These are phyloP conservation scores for Fomitopsis pulvina DNA, from an alignment of 768 basidiomycete species.

Conservation along the genomic window DNA sequence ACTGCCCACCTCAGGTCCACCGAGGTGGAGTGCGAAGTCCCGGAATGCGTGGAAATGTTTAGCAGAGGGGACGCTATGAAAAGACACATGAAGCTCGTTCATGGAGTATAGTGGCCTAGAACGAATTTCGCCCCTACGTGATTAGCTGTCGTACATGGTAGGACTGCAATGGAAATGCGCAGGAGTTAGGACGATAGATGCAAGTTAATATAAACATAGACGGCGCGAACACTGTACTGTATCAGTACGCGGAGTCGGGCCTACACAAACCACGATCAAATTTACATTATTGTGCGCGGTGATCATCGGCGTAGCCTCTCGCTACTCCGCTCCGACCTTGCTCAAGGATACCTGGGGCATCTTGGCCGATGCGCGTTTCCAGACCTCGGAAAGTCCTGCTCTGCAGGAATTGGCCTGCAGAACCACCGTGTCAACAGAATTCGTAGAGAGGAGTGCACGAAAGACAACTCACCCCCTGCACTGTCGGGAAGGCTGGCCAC, in stretches of 20 bases:
- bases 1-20: background rate
- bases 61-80: background rate
- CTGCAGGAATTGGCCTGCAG: constrained; percentile 64
- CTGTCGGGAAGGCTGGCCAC: constrained; percentile 52
- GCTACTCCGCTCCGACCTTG: constrained; percentile 90
- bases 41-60: background rate
- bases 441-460: background rate
- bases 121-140: background rate
- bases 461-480: constrained; percentile 53
- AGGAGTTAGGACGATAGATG: no score
- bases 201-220: no score
- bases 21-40: background rate
- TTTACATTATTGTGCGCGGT: background rate
- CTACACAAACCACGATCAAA: background rate
- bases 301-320: constrained; percentile 52
- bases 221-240: background rate
- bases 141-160: background rate
- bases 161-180: no score
- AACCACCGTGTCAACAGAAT: background rate
- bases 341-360: constrained; percentile 75
- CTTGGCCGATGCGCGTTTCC: constrained; percentile 70
- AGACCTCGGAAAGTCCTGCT: constrained; percentile 74
- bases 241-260: background rate
- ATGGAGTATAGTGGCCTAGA: background rate
- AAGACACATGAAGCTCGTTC: background rate